Base-by-base conservation (phyloP, 306 rosid species). In the Trifolium dubium region DNA sequence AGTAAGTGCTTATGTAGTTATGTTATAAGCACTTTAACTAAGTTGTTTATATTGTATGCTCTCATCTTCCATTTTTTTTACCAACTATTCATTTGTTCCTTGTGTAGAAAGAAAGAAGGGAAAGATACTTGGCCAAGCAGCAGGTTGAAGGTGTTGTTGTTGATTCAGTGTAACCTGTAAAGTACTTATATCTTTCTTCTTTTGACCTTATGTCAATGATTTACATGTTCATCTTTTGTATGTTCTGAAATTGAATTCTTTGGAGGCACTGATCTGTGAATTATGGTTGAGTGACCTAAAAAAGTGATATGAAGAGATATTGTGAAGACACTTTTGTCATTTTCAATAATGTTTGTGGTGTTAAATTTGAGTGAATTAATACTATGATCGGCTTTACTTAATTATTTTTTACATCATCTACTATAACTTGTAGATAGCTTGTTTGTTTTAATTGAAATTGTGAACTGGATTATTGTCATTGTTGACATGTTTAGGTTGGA, bases 21-120 rank as follows among this genome's bases (percentile, higher is more conserved):
- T 49, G 54, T 7, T 51, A 17, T 19, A 54, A 8, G 13, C 12
- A 54, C 29, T 54, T 54, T 19, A 19, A 18, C 11, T 8, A 18
- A 47, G 12, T 18, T 53, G 32, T 23, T 23, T 53, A 31, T 13
- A 40, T 30, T 49, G 72, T 54, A 58, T 35, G 34, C 41, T 78
- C 32, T 50, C 17, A 30, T 30, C 4, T 66, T 74, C 56, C 13
- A 54, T 71, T 47, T 56, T 47, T 47, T 41, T 56, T 41, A 56
- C 12, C 39, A 41, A 56, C 4, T 59, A 71, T 40, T 35, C 35
- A 12, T 23, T 61, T 69, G 49, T 79, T 82, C 55, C 53, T 28
- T 64, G 46, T 85, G 80, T 46, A 94, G 97, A 94, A 92, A 89
- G 98, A 94, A 85, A 88, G 97, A 69, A 84, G 98, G 88, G 97